These are phyloP conservation scores for Penicillium sp. DNA, from an alignment of 2,329 filamentous ascomycete genomes.

Conservation along the genomic window DNA sequence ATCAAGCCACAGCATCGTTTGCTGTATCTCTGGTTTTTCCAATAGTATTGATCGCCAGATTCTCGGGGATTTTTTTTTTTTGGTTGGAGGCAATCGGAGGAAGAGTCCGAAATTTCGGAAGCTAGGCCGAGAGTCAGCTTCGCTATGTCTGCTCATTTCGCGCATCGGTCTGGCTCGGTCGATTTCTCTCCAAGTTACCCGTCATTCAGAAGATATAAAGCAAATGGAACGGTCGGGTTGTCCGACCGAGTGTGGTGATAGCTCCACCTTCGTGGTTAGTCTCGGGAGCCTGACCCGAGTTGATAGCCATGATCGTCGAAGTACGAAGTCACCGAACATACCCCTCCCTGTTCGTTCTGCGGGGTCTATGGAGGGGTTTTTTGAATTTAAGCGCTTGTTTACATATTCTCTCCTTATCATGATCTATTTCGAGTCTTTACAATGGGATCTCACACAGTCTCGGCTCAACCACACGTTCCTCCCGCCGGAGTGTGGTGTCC, in stretches of 20 bases:
- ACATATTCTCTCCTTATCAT: not conserved
- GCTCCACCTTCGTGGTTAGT: not conserved
- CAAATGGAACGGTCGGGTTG: not conserved
- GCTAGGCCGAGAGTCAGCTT: not conserved
- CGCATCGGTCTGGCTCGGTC: not conserved
- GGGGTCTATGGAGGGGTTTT: not conserved
- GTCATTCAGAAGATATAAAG: not conserved
- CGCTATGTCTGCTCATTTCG: not conserved
- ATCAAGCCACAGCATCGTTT: not conserved
- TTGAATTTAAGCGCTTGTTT: not conserved
- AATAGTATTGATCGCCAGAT: not conserved
- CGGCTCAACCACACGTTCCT: slow-evolving; percentile 20
- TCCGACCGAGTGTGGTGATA: not conserved
- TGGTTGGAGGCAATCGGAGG: not conserved
- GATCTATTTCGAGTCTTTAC: not conserved
- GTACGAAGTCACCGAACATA: not conserved
- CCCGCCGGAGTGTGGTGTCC: slow-evolving; percentile 49
- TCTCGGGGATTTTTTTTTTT: not conserved
- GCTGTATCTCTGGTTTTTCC: not conserved
- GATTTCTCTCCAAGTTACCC: not conserved
- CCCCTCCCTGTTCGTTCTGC: not conserved
- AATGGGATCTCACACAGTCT: not conserved
- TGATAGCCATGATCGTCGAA: not conserved
- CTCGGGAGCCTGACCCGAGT: not conserved
- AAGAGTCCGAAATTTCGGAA: not conserved